phyloP scores from a whole-genome alignment of 2,329 filamentous ascomycete species.

The Penicillium glabrum region DNA sequence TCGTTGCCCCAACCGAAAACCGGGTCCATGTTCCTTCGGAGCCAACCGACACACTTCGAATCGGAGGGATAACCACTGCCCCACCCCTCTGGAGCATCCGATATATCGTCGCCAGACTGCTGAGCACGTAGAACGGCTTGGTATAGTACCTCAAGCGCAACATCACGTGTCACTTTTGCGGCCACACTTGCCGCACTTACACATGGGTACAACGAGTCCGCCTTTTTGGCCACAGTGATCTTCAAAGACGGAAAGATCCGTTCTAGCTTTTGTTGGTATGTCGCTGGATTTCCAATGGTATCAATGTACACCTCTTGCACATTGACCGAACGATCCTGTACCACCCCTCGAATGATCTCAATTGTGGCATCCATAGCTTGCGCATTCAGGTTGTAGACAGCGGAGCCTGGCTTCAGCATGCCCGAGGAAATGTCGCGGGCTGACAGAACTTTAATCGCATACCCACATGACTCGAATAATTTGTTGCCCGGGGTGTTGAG shows the following conservation, averaged over 20 bases:
- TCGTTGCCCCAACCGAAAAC: constrained; percentile 94
- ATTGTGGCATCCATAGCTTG: constrained; percentile 94
- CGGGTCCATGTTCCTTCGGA: constrained; percentile 84
- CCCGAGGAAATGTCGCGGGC: constrained; percentile 77
- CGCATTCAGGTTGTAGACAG: constrained; percentile 85
- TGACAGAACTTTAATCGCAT: constrained; percentile 78
- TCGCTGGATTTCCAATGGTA: constrained; percentile 79
- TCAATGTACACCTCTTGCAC: constrained; percentile 91
- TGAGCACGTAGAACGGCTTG: constrained; percentile 47
- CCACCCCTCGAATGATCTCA: constrained; percentile 73
- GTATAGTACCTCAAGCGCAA: constrained; percentile 78
- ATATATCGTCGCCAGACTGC: constrained; percentile 27
- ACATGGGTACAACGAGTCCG: constrained; percentile 86
- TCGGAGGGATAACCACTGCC: constrained; percentile 95
- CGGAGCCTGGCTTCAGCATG: constrained; percentile 63
- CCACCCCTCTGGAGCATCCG: constrained; percentile 58
- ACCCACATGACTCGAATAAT: constrained; percentile 69
- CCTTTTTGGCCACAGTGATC: constrained; percentile 83
- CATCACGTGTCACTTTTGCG: constrained; percentile 93
- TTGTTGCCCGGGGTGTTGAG: constrained; percentile 67
- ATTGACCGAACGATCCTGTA: constrained; percentile 71
- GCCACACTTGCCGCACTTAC: constrained; percentile 93
- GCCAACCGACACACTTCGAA: constrained; percentile 74
- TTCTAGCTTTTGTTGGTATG: constrained; percentile 83
- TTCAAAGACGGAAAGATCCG: constrained; percentile 75